Conservation (phyloP, 106 monocot genomes). For the Platanthera zijinensis region DNA sequence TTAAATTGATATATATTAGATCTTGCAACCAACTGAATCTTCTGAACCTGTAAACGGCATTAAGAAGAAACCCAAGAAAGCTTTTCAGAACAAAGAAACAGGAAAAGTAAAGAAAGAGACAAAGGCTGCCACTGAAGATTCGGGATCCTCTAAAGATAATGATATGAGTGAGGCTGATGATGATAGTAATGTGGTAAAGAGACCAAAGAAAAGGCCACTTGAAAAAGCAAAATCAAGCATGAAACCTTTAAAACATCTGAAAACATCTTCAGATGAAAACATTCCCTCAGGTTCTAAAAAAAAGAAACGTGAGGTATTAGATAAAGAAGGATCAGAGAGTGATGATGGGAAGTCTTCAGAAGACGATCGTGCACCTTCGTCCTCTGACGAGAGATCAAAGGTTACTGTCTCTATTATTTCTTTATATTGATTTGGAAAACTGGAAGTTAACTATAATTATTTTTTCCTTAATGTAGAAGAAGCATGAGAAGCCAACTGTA, state of each 20-base stretch:
- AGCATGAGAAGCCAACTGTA: conserved; percentile 37
- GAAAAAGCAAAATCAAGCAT: conserved; percentile 34
- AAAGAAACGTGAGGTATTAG: conserved; percentile 31
- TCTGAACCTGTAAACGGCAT: conserved; percentile 27
- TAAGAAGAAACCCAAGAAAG: conserved; percentile 40
- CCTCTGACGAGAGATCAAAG: conserved; percentile 32
- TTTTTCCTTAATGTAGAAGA: conserved; percentile 36
- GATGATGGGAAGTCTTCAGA: conserved; percentile 33
- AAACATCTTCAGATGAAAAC: conserved; percentile 30
- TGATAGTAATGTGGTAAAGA: conserved; percentile 23
- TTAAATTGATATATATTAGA: conserved; percentile 14
- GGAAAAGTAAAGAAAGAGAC: conserved; percentile 20
- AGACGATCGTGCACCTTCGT: conserved; percentile 49
- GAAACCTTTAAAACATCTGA: conserved; percentile 36
- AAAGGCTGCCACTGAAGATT: conserved; percentile 24
- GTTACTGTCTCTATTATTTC: not conserved
- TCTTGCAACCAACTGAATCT: conserved; percentile 32
- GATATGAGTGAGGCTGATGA: conserved; percentile 31
- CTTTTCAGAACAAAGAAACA: conserved; percentile 11
- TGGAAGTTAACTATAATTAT: conserved; percentile 6
- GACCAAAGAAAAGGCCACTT: conserved; percentile 41
- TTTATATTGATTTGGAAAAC: not conserved
- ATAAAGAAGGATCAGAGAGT: conserved; percentile 33
- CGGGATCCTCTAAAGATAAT: conserved; percentile 41
- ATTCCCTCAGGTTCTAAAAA: conserved; percentile 27